A percentile compares a stretch with the other conserved stretches of the same genome.
phyloP scores from a whole-genome alignment of 73 alveolate genomes.

The Tetrahymena elliotti region DNA sequence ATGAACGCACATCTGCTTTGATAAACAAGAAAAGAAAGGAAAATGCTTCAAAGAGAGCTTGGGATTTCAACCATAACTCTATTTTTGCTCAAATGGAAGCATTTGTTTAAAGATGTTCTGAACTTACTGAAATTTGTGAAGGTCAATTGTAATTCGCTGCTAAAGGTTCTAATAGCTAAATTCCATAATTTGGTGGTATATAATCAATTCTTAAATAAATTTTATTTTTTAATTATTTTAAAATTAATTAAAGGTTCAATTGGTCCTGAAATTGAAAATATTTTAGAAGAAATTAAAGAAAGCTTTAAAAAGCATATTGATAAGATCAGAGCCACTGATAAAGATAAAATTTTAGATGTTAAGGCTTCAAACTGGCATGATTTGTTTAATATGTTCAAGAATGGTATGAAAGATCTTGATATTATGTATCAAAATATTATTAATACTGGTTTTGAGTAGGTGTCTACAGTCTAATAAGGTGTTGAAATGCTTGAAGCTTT shows the following conservation, averaged over 20 bases:
- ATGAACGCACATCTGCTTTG: constrained; percentile 43
- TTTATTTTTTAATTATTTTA: no score
- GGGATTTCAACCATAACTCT: constrained; percentile 77
- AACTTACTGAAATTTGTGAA: constrained; percentile 95
- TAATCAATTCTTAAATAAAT: no score
- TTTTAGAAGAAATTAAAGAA: constrained; percentile 81
- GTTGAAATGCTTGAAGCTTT: constrained; percentile 97
- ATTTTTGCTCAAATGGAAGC: constrained; percentile 99
- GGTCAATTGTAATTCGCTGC: constrained; percentile 96
- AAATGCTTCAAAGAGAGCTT: constrained; percentile 42
- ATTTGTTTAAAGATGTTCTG: constrained; percentile 98
- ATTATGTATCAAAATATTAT: constrained; percentile 91
- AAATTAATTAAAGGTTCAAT: constrained; percentile 40
- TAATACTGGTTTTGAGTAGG: constrained; percentile 95
- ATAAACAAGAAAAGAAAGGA: constrained; percentile 48
- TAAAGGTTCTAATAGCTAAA: constrained; percentile 63
- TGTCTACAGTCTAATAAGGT: constrained; percentile 95
- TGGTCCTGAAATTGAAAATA: constrained; percentile 91
- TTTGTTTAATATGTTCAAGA: constrained; percentile 75
- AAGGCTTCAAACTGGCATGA: constrained; percentile 99
- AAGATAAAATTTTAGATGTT: constrained; percentile 93
- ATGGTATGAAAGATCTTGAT: constrained; percentile 79
- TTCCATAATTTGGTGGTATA: constrained; percentile 97
- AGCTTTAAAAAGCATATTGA: constrained; percentile 83
- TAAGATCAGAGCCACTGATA: constrained; percentile 79